Evolutionary conservation across 2,329 filamentous ascomycete species (phyloP).

Genomic region (Apiospora kogelbergensis): DNA sequence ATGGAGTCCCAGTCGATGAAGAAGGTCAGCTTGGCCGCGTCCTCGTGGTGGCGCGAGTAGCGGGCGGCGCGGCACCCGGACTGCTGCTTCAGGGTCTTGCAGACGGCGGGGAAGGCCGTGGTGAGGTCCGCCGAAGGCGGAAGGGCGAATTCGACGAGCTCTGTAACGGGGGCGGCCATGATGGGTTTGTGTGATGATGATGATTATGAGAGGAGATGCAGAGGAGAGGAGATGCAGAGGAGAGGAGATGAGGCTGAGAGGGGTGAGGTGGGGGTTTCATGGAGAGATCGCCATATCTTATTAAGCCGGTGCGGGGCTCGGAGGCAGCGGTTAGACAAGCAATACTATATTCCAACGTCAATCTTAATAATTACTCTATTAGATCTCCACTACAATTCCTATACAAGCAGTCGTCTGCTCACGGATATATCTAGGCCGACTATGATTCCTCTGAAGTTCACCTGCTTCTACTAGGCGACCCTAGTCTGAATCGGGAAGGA

Average conservation of each 20-base stretch:
- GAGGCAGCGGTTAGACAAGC: no score
- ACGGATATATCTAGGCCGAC: no score
- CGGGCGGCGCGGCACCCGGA: neutral
- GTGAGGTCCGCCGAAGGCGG: neutral
- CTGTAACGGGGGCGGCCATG: neutral
- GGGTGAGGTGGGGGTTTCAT: no score
- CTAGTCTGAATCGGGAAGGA: no score
- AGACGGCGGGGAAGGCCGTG: neutral
- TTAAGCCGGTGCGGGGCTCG: no score
- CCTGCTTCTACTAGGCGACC: no score
- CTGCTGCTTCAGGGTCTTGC: neutral
- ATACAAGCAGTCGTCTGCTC: no score
- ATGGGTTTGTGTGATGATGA: neutral
- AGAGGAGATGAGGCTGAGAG: neutral
- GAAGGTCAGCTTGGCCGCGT: neutral
- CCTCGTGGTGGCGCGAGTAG: neutral
- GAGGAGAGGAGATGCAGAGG: neutral
- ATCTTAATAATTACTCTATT: no score
- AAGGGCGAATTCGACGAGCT: neutral
- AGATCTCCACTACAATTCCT: no score
- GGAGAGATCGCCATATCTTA: no score
- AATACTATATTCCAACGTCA: no score
- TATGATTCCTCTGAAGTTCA: no score
- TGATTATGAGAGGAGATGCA: neutral
- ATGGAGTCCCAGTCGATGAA: constrained; percentile 6